Conservation (phyloP, 1,284 basidiomycete genomes). For the Papiliotrema flavescens region DNA sequence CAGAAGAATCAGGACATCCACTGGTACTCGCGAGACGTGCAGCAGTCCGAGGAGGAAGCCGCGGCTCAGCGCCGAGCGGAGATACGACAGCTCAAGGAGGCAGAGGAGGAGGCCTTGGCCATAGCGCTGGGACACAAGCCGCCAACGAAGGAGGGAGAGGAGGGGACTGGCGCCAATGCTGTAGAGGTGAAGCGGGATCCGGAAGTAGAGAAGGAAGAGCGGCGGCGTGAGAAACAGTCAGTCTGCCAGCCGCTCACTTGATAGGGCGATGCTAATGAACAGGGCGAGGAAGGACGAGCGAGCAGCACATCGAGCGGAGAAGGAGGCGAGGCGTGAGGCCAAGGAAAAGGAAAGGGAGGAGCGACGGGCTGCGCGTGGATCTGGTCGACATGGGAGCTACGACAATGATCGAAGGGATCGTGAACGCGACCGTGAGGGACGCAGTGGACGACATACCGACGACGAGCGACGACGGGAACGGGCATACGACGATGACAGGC, state of each 20-base stretch:
- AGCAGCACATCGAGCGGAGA: slow-evolving; percentile 38
- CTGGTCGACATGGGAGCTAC: slow-evolving; percentile 5
- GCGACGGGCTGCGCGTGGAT: slow-evolving; percentile 4
- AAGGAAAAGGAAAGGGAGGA: slow-evolving; percentile 27
- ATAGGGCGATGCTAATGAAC: neutral
- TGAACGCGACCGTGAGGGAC: neutral
- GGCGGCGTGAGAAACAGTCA: slow-evolving; percentile 43
- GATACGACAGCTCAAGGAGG: slow-evolving; percentile 73
- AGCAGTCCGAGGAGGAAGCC: slow-evolving; percentile 51
- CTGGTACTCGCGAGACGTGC: slow-evolving; percentile 75
- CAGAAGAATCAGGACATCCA: slow-evolving; percentile 93
- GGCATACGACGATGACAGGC: neutral
- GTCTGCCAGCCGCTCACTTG: slow-evolving; percentile 14
- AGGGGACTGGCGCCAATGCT: slow-evolving; percentile 33
- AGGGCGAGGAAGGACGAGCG: slow-evolving; percentile 44
- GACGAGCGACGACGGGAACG: neutral
- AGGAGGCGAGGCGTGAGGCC: slow-evolving; percentile 38
- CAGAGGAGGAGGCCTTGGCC: slow-evolving; percentile 78
- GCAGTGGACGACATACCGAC: neutral
- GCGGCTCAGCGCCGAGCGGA: slow-evolving; percentile 53
- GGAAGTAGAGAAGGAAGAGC: slow-evolving; percentile 43
- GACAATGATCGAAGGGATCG: neutral
- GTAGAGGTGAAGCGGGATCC: slow-evolving; percentile 28
- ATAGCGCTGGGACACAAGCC: slow-evolving; percentile 62
- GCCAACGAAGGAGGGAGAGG: slow-evolving; percentile 18